These are phyloP conservation scores for Suillus bovinus DNA, from an alignment of 768 basidiomycete genomes.

Conservation along the genomic window DNA sequence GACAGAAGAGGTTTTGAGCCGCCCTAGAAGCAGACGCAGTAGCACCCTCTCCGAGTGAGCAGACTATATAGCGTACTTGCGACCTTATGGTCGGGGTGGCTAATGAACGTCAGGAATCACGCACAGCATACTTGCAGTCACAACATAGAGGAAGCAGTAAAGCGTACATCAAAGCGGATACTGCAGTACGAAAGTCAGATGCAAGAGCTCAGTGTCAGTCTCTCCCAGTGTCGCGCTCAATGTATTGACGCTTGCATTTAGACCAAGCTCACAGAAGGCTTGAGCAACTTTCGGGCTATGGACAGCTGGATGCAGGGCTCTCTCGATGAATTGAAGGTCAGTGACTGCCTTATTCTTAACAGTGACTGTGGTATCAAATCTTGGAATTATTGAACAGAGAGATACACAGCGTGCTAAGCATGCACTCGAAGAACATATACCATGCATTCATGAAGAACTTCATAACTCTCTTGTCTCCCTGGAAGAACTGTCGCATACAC, in stretches of 20 bases:
- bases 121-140: conserved; percentile 11
- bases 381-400: no score
- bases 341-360: conserved; percentile 15
- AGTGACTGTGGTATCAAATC: no score
- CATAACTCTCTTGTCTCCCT: conserved; percentile 61
- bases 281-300: conserved; percentile 75
- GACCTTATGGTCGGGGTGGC: conserved; percentile 14
- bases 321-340: conserved; percentile 58
- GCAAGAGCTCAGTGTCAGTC: conserved; percentile 58
- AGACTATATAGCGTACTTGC: neutral
- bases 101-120: conserved; percentile 9
- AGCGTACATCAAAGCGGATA: conserved; percentile 47
- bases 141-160: conserved; percentile 45
- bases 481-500: conserved; percentile 52
- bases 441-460: conserved; percentile 60
- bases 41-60: conserved; percentile 19
- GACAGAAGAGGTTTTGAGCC: conserved; percentile 2
- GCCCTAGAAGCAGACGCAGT: conserved; percentile 8
- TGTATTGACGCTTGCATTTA: conserved; percentile 24
- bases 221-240: no score
- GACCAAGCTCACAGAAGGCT: conserved; percentile 66
- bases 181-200: conserved; percentile 54
- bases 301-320: conserved; percentile 70
- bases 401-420: conserved; percentile 60
- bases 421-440: conserved; percentile 58